Evolutionary conservation across 495 filamentous ascomycete species (phyloP), one percentile per base, ranked within the genome.

Genomic region (Extremus antarcticus): DNA sequence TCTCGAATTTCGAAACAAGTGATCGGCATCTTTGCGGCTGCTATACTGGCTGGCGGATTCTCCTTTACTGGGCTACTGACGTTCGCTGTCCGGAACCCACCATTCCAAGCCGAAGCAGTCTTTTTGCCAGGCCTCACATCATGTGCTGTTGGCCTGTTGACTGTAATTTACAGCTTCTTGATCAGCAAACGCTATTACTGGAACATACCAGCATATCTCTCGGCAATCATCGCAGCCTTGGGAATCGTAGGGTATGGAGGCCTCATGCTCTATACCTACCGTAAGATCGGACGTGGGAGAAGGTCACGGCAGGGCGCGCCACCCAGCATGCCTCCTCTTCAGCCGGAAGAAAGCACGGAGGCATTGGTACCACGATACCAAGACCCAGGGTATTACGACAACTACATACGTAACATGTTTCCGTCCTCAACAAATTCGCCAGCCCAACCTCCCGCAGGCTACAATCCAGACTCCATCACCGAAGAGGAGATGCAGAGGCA

Each of bases 141-240:
- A 23, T 69, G 63, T 40, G 57, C 59, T 19, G 55, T 70, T 16
- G 69, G 69, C 41, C 61, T 71, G 25, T 62, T 71, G 54, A 67
- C 66, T 11, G 55, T 69, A 24, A 58, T 68, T 54, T 71, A 71
- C 63, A 60, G 62, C 57, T 70, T 71, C 62, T 49, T 68, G 22
- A 64, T 63, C 35, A 65, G 59, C 53, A 40, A 43, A 22, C 46
- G 60, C 47, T 65, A 61, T 54, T 43, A 17, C 1, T 71, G 63
- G 63, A 60, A 48, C 43, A 23, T 41, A 25, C 66, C 60, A 20
- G 65, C 68, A 32, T 58, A 66, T 21, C 55, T 65, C 15, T 38
- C 57, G 46, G 63, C 60, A 21, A 59, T 64, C 21, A 60, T 65
- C 19, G 48, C 66, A 45, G 40, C 57, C n/a, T 32, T 59, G 35